Percentiles rank a stretch among this genome's conserved stretches.
phyloP scores from a whole-genome alignment of 371 early-diverging fungal species.

The Syncephalastrum monosporum region DNA sequence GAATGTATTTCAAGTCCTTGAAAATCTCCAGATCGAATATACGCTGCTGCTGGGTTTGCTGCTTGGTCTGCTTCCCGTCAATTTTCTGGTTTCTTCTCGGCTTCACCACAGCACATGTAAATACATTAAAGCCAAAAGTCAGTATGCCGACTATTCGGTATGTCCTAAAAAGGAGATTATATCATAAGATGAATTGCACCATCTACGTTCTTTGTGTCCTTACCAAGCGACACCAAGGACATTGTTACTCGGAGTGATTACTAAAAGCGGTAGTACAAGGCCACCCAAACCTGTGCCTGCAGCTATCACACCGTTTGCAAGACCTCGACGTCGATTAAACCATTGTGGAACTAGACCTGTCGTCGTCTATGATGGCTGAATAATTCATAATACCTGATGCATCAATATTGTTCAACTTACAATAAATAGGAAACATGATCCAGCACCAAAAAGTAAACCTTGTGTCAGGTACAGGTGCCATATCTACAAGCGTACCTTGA shows the following conservation, averaged over 20 bases:
- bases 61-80: no score
- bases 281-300: slow-evolving; percentile 75
- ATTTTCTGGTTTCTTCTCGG: no score
- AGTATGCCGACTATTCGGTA: slow-evolving; percentile 17
- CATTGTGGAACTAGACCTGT: slow-evolving; percentile 60
- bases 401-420: slow-evolving; percentile 7
- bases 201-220: background rate
- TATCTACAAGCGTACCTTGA: slow-evolving; percentile 12
- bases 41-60: no score
- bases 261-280: slow-evolving; percentile 52
- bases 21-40: no score
- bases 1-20: no score
- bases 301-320: slow-evolving; percentile 70
- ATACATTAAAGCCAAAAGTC: no score
- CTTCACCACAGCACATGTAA: no score
- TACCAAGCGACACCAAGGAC: slow-evolving; percentile 32
- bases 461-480: slow-evolving; percentile 68
- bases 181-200: no score
- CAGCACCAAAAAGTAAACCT: slow-evolving; percentile 33
- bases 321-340: slow-evolving; percentile 58
- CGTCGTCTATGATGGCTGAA: slow-evolving; percentile 8
- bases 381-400: background rate
- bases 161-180: slow-evolving; percentile 23
- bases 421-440: slow-evolving; percentile 4
- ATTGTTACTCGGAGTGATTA: slow-evolving; percentile 56